Evolutionary conservation across 208 protist species (phyloP).

Genomic region (Hexamita inflata): DNA sequence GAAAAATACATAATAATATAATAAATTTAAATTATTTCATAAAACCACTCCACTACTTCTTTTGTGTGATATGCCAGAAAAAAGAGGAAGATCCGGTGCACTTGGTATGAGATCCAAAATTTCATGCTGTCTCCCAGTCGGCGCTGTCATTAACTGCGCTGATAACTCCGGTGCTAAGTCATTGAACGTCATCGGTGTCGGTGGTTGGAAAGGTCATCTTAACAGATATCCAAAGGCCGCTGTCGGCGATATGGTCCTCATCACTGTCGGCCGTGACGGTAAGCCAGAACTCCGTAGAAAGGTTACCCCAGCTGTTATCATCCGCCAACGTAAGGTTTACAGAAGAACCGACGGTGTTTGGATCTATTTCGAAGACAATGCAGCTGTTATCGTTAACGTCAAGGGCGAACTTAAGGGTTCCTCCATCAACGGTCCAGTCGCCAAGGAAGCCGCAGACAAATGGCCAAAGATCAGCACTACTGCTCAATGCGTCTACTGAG

Average conservation of each 20-base stretch:
- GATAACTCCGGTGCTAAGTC: slow-evolving; percentile 99
- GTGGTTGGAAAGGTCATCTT: slow-evolving; percentile 83
- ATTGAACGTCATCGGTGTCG: slow-evolving; percentile 96
- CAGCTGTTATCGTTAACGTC: slow-evolving; percentile 96
- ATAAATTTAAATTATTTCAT: too few species aligned
- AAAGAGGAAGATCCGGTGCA: slow-evolving; percentile 45
- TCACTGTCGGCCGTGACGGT: slow-evolving; percentile 94
- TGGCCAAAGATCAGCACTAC: slow-evolving; percentile 94
- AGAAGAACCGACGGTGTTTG: slow-evolving; percentile 85
- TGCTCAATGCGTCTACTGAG: slow-evolving; percentile 44
- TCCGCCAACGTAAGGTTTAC: slow-evolving; percentile 95
- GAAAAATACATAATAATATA: too few species aligned
- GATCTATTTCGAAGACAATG: slow-evolving; percentile 99
- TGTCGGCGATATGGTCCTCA: slow-evolving; percentile 94
- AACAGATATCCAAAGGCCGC: slow-evolving; percentile 88
- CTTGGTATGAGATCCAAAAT: slow-evolving; percentile 85
- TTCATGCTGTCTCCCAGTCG: slow-evolving; percentile 87
- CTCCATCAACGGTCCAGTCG: slow-evolving; percentile 89
- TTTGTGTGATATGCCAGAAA: slow-evolving; percentile 17
- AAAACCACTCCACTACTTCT: too few species aligned
- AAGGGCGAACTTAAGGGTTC: slow-evolving; percentile 99
- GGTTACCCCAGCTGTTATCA: slow-evolving; percentile 82
- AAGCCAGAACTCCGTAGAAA: slow-evolving; percentile 98
- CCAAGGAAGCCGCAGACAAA: slow-evolving; percentile 96
- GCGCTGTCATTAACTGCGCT: slow-evolving; percentile 95